phyloP scores from a whole-genome alignment of 2,329 filamentous ascomycete genomes.

The Cladorrhinum sp. region DNA sequence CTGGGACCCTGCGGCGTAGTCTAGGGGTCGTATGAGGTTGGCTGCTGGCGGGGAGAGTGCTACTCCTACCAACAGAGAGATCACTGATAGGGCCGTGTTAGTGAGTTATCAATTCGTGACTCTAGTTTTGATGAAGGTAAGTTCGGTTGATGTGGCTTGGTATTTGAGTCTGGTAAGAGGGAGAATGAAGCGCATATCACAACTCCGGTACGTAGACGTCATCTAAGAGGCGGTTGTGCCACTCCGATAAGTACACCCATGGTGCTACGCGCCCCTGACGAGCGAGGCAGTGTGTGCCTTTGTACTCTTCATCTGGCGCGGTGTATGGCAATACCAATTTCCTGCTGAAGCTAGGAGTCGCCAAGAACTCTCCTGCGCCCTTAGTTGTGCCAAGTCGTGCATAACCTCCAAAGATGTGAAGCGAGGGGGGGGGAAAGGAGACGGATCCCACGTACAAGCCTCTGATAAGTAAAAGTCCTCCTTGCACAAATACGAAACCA shows the following conservation, averaged over 20 bases:
- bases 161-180: background rate
- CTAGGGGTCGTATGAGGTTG: slow-evolving; percentile 70
- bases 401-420: background rate
- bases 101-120: background rate
- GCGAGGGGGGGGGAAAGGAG: background rate
- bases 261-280: too few relatives aligned
- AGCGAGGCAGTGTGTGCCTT: too few relatives aligned
- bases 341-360: too few relatives aligned
- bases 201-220: too few relatives aligned
- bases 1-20: slow-evolving; percentile 63
- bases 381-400: too few relatives aligned
- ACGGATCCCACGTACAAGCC: slow-evolving; percentile 60
- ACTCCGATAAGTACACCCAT: too few relatives aligned
- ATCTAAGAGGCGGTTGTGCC: too few relatives aligned
- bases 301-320: too few relatives aligned
- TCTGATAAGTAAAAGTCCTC: slow-evolving; percentile 90
- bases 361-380: too few relatives aligned
- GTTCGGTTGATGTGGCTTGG: background rate
- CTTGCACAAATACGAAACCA: slow-evolving; percentile 86
- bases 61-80: slow-evolving; percentile 76
- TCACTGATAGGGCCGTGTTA: slow-evolving; percentile 53
- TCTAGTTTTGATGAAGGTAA: background rate
- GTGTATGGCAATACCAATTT: too few relatives aligned
- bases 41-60: slow-evolving; percentile 74
- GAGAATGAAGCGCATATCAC: too few relatives aligned